phyloP scores from a whole-genome alignment of 1,139 yeast genomes.

The Hemisphaericaspora lyxosophila region DNA sequence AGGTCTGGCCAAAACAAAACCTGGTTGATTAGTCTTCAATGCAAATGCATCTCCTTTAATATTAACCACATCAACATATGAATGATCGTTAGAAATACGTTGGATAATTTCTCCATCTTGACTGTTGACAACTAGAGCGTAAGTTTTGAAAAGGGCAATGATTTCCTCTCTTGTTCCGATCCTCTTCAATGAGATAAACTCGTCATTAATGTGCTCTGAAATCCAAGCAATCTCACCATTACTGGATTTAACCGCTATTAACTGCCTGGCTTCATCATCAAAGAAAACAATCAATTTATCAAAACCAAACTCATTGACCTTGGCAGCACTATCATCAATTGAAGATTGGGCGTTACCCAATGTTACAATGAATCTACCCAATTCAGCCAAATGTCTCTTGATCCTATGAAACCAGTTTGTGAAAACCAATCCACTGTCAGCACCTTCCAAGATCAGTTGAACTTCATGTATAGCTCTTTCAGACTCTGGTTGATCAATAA shows the following conservation, averaged over 20 bases:
- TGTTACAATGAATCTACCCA: slow-evolving; percentile 26
- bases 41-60: slow-evolving; percentile 8
- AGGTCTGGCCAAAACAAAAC: not conserved
- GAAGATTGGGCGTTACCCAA: slow-evolving; percentile 2
- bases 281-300: slow-evolving; percentile 33
- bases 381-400: slow-evolving; percentile 35
- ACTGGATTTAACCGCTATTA: slow-evolving; percentile 34
- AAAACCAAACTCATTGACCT: slow-evolving; percentile 27
- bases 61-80: slow-evolving; percentile 7
- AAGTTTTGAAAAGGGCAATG: slow-evolving; percentile 21
- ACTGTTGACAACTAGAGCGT: slow-evolving; percentile 20
- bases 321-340: slow-evolving; percentile 7
- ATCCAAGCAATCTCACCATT: slow-evolving; percentile 32
- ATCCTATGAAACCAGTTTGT: slow-evolving; percentile 32
- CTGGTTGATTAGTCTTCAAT: slow-evolving; percentile 9
- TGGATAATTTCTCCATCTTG: slow-evolving; percentile 24
- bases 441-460: slow-evolving; percentile 33
- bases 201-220: slow-evolving; percentile 14
- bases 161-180: slow-evolving; percentile 15
- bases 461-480: slow-evolving; percentile 27
- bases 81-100: slow-evolving; percentile 4
- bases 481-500: slow-evolving; percentile 33
- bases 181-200: slow-evolving; percentile 19
- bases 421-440: slow-evolving; percentile 23
- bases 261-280: slow-evolving; percentile 20